Conservation (phyloP, 257 asterid species). For the Hygrophila difformis region DNA sequence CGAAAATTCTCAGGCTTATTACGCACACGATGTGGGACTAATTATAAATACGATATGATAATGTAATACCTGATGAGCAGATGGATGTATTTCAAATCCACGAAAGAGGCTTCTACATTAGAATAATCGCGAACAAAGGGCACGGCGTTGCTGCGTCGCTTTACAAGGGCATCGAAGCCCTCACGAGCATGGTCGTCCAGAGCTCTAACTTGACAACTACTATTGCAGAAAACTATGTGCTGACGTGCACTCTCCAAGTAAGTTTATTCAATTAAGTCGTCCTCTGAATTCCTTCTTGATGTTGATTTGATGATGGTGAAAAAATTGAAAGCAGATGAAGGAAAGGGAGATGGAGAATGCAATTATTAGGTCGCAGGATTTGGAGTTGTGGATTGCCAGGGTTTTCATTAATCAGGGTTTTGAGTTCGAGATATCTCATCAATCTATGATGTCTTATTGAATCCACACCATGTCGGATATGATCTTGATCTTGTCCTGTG, state of each 20-base stretch:
- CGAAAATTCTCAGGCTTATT: too few relatives aligned
- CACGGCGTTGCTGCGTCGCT: constrained; percentile 43
- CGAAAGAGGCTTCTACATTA: constrained; percentile 51
- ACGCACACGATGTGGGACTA: too few relatives aligned
- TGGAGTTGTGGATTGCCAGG: constrained; percentile 62
- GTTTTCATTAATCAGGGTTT: constrained; percentile 62
- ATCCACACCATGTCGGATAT: too few relatives aligned
- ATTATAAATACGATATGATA: too few relatives aligned
- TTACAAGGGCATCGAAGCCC: constrained; percentile 54
- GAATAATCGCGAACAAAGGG: constrained; percentile 36
- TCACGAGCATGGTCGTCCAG: constrained; percentile 31
- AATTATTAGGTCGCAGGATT: constrained; percentile 28
- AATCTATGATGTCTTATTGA: too few relatives aligned
- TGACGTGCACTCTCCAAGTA: constrained; percentile 64
- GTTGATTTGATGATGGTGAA: not conserved
- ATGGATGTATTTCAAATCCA: constrained; percentile 57
- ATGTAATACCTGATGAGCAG: too few relatives aligned
- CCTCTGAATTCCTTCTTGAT: not conserved
- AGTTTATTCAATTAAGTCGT: constrained; percentile 10
- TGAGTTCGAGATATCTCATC: too few relatives aligned
- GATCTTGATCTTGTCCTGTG: too few relatives aligned
- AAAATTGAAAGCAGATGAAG: constrained; percentile 28
- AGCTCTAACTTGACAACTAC: constrained; percentile 53
- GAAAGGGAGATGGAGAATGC: constrained; percentile 30
- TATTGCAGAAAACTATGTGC: constrained; percentile 29